These are phyloP conservation scores for Lichina pygmaea DNA, from an alignment of 495 filamentous ascomycete species.

Conservation along the genomic window DNA sequence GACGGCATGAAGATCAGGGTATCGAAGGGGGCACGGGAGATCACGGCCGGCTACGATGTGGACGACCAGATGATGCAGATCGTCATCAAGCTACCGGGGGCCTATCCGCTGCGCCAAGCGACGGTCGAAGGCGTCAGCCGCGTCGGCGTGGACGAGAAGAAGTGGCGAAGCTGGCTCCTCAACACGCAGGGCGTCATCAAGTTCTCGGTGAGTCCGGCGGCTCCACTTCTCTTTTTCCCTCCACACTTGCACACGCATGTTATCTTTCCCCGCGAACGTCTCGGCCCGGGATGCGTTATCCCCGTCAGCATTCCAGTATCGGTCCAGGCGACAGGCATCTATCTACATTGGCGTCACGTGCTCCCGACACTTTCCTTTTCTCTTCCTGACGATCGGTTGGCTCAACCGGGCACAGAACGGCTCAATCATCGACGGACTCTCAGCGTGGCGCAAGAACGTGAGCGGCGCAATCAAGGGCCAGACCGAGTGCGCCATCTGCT, in stretches of 20 bases:
- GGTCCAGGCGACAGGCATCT: no score
- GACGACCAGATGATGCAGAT: constrained; percentile 70
- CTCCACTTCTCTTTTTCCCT: not conserved
- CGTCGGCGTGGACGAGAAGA: constrained; percentile 65
- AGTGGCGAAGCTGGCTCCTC: constrained; percentile 67
- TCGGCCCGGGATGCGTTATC: no score
- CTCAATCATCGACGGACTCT: constrained; percentile 57
- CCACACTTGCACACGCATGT: not conserved
- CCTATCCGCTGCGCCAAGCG: constrained; percentile 57
- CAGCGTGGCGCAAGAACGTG: constrained; percentile 61
- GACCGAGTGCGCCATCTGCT: constrained; percentile 91
- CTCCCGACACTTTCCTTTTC: no score
- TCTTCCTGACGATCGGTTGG: not conserved
- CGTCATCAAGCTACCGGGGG: constrained; percentile 43
- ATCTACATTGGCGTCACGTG: no score
- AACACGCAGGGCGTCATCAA: constrained; percentile 80
- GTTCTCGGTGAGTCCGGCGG: constrained; percentile 32
- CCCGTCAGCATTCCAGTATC: no score
- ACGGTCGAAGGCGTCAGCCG: constrained; percentile 52
- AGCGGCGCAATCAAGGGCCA: constrained; percentile 72
- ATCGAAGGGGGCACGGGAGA: constrained; percentile 36
- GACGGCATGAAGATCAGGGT: constrained; percentile 56
- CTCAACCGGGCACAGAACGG: constrained; percentile 24
- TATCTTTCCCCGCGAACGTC: not conserved
- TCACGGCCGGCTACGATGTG: constrained; percentile 57